phyloP scores from a whole-genome alignment of 345 rosid genomes.

The Populus davidiana region DNA sequence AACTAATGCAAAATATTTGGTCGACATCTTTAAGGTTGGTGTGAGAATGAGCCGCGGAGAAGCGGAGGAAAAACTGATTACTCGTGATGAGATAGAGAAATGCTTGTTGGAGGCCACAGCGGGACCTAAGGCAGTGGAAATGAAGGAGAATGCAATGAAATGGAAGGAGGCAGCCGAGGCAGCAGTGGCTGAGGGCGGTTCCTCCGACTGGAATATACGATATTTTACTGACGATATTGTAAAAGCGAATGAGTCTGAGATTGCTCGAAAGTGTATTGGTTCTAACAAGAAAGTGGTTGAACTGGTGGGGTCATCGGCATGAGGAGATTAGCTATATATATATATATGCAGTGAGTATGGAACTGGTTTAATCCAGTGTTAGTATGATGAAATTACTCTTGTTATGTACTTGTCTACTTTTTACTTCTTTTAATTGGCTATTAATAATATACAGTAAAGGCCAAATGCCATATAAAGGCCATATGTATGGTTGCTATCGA shows the following conservation, averaged over 20 bases:
- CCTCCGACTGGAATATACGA: conserved; percentile 57
- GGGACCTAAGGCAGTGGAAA: conserved; percentile 52
- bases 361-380: too few relatives aligned
- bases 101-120: conserved; percentile 49
- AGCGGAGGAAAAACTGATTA: conserved; percentile 48
- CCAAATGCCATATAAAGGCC: too few relatives aligned
- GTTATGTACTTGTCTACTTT: too few relatives aligned
- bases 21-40: conserved; percentile 60
- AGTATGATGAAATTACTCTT: too few relatives aligned
- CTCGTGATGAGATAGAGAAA: conserved; percentile 63
- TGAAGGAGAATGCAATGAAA: conserved; percentile 55
- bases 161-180: conserved; percentile 71
- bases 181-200: conserved; percentile 74
- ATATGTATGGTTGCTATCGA: too few relatives aligned
- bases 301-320: too few relatives aligned
- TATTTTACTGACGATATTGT: conserved; percentile 59
- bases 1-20: conserved; percentile 63
- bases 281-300: too few relatives aligned
- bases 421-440: too few relatives aligned
- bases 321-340: too few relatives aligned
- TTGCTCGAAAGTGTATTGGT: neutral
- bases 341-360: too few relatives aligned
- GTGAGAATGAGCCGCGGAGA: conserved; percentile 66
- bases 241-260: conserved; percentile 22
- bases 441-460: too few relatives aligned